These are phyloP conservation scores for Ophiostoma novo-ulmi DNA, from an alignment of 2,329 filamentous ascomycete genomes.

Conservation along the genomic window DNA sequence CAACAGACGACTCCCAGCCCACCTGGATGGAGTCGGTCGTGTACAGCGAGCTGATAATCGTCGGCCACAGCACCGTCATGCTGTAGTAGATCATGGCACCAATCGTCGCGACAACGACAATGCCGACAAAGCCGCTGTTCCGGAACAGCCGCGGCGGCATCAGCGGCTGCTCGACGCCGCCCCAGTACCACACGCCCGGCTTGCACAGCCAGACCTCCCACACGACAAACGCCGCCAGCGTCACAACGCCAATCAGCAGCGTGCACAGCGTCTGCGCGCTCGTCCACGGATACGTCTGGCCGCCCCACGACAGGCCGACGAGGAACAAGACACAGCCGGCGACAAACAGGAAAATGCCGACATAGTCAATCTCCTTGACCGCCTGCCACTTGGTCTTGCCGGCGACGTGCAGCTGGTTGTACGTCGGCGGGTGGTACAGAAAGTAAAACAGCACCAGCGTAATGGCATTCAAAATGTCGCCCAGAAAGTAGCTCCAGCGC, in stretches of 20 bases:
- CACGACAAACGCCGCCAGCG: conserved; percentile 36
- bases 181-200: neutral
- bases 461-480: conserved; percentile 41
- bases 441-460: conserved; percentile 38
- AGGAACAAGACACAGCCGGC: conserved; percentile 36
- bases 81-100: conserved; percentile 44
- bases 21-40: conserved; percentile 37
- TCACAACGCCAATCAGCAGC: conserved; percentile 37
- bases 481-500: conserved; percentile 48
- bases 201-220: conserved; percentile 38
- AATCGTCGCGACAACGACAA: conserved; percentile 35
- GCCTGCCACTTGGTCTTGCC: conserved; percentile 37
- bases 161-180: conserved; percentile 34
- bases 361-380: conserved; percentile 42
- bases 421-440: conserved; percentile 46
- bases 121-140: conserved; percentile 35
- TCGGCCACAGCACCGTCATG: conserved; percentile 43
- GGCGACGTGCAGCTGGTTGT: conserved; percentile 39
- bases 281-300: conserved; percentile 40
- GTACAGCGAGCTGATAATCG: conserved; percentile 41
- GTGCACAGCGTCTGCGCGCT: conserved; percentile 32
- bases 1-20: conserved; percentile 40
- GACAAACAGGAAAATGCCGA: conserved; percentile 42
- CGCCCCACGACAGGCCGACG: conserved; percentile 43
- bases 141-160: conserved; percentile 42